Evolutionary conservation across 1,284 basidiomycete species (phyloP).

Genomic region (Tylopilus sp.): DNA sequence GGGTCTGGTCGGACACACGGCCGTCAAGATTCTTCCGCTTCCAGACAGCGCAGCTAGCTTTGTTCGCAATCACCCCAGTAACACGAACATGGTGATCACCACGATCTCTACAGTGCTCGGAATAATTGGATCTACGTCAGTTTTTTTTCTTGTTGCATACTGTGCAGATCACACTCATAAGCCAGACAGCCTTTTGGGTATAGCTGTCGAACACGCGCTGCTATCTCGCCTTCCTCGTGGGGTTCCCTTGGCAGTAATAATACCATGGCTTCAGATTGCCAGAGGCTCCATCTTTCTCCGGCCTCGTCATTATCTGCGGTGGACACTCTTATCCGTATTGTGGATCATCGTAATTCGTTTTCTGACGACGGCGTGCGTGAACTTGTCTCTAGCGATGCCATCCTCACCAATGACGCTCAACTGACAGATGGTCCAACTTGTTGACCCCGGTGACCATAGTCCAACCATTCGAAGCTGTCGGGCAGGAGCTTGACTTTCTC

Average conservation of each 20-base stretch:
- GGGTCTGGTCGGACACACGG: neutral
- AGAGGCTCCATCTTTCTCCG: neutral
- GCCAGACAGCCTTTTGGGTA: neutral
- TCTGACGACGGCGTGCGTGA: neutral
- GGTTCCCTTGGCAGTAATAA: neutral
- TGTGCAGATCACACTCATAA: neutral
- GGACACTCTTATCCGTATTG: neutral
- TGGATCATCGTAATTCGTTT: neutral
- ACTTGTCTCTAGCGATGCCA: neutral
- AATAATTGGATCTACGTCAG: neutral
- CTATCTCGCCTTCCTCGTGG: neutral
- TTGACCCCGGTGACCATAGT: neutral
- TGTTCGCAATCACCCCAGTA: neutral
- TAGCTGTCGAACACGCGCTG: neutral
- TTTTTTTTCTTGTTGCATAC: neutral
- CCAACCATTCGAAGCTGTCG: neutral
- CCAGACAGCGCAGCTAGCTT: neutral
- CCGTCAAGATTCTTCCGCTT: neutral
- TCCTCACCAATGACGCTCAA: neutral
- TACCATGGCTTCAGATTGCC: neutral
- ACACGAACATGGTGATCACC: neutral
- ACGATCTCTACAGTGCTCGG: neutral
- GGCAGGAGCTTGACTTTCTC: neutral
- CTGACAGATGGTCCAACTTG: neutral
- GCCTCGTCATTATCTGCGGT: neutral